Conservation (phyloP, 2,329 filamentous ascomycete species). For the Venturia effusa region DNA sequence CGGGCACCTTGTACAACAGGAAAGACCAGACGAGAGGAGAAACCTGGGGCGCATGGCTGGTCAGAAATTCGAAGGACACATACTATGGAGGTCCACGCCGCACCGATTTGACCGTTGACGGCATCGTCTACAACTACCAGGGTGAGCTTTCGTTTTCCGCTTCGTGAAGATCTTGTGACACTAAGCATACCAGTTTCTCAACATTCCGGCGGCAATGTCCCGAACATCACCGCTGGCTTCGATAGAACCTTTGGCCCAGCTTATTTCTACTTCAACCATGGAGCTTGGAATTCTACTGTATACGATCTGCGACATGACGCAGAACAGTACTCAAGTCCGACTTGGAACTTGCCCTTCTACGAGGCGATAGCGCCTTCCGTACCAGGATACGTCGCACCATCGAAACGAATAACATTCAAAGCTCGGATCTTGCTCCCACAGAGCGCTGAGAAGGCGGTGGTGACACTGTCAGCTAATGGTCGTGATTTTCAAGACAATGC, state of each 20-base stretch:
- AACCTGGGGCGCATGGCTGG: slow-evolving; percentile 6
- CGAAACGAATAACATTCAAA: slow-evolving; percentile 39
- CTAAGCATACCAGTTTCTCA: slow-evolving; percentile 31
- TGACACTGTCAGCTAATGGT: slow-evolving; percentile 42
- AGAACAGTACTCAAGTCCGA: slow-evolving; percentile 36
- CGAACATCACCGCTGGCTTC: slow-evolving; percentile 54
- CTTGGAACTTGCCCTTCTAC: slow-evolving; percentile 51
- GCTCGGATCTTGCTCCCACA: slow-evolving; percentile 41
- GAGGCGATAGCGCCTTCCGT: slow-evolving; percentile 49
- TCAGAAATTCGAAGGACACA: slow-evolving; percentile 28
- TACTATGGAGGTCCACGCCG: slow-evolving; percentile 52
- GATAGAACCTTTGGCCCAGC: slow-evolving; percentile 56
- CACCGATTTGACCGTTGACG: slow-evolving; percentile 53
- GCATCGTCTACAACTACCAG: slow-evolving; percentile 56
- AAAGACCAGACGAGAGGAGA: neutral
- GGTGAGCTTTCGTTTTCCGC: slow-evolving; percentile 5
- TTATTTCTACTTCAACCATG: slow-evolving; percentile 54
- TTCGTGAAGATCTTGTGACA: neutral
- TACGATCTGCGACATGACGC: slow-evolving; percentile 44
- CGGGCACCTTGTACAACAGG: neutral
- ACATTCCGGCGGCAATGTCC: slow-evolving; percentile 51
- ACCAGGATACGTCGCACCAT: slow-evolving; percentile 46
- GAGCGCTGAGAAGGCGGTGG: slow-evolving; percentile 41
- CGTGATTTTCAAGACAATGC: slow-evolving; percentile 51
- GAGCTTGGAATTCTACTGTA: slow-evolving; percentile 34